A percentile compares a stretch with the other conserved stretches of the same genome.
These are phyloP conservation scores for Annulohypoxylon stygium DNA, from an alignment of 495 filamentous ascomycete genomes.

Conservation along the genomic window DNA sequence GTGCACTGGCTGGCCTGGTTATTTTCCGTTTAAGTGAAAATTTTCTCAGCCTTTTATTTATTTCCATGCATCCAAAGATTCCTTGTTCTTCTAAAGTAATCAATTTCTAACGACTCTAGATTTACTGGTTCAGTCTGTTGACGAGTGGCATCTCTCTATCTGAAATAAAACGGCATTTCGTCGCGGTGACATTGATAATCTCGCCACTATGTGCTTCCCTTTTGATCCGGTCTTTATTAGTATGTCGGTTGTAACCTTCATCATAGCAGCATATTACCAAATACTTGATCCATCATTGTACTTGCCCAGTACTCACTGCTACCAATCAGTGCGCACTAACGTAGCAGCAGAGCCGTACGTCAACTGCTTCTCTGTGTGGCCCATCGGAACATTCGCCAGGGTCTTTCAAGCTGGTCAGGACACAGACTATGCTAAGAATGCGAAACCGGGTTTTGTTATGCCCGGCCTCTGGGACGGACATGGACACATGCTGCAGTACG, in stretches of 20 bases:
- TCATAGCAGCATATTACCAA: conserved; percentile 34
- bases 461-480: conserved; percentile 77
- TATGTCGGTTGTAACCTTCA: conserved; percentile 27
- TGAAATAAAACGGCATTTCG: conserved; percentile 1
- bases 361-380: conserved; percentile 60
- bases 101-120: neutral
- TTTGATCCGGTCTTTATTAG: conserved; percentile 39
- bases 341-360: conserved; percentile 43
- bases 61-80: neutral
- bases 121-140: neutral
- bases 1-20: neutral
- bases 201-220: conserved; percentile 38
- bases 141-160: neutral
- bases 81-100: neutral
- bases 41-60: neutral
- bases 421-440: conserved; percentile 31
- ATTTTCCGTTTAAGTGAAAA: no score
- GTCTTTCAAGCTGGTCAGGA: conserved; percentile 44
- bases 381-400: conserved; percentile 49
- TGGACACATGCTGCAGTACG: conserved; percentile 72
- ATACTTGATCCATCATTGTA: conserved; percentile 32
- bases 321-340: conserved; percentile 57
- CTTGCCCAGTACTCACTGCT: conserved; percentile 53
- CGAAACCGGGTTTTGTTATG: conserved; percentile 59
- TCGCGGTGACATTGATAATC: neutral